These are phyloP conservation scores for Cryptosporidium sp. DNA, from an alignment of 169 alveolate genomes.

Conservation along the genomic window DNA sequence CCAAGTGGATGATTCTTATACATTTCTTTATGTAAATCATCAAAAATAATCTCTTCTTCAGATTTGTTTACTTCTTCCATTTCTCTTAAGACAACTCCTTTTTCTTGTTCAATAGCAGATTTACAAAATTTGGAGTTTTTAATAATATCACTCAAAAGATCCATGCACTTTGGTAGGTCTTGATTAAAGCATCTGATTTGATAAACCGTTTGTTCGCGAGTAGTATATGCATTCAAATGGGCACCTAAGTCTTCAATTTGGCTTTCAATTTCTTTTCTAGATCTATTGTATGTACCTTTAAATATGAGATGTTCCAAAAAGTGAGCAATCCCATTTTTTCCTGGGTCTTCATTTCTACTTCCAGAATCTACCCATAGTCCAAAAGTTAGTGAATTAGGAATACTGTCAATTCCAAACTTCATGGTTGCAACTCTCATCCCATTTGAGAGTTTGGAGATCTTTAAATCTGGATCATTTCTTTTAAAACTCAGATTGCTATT, in stretches of 20 bases:
- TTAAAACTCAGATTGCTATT: neutral
- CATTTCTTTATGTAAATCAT: slow-evolving; percentile 86
- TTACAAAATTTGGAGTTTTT: slow-evolving; percentile 89
- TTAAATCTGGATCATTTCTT: slow-evolving; percentile 17
- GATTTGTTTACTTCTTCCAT: slow-evolving; percentile 94
- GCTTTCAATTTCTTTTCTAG: slow-evolving; percentile 91
- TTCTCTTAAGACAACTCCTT: slow-evolving; percentile 93
- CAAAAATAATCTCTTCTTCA: slow-evolving; percentile 93
- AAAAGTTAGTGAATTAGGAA: slow-evolving; percentile 87
- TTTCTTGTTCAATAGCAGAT: slow-evolving; percentile 90
- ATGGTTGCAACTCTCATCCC: slow-evolving; percentile 93
- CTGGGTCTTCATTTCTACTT: slow-evolving; percentile 91
- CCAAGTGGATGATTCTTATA: slow-evolving; percentile 82
- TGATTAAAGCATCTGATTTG: slow-evolving; percentile 89
- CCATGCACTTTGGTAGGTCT: slow-evolving; percentile 89
- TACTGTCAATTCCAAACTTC: slow-evolving; percentile 77
- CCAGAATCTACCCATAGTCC: slow-evolving; percentile 97
- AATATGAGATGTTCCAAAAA: slow-evolving; percentile 97
- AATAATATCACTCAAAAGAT: slow-evolving; percentile 92
- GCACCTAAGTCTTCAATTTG: slow-evolving; percentile 97
- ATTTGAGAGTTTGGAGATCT: slow-evolving; percentile 84
- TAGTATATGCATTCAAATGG: slow-evolving; percentile 96
- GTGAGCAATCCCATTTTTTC: slow-evolving; percentile 96
- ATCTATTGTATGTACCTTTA: slow-evolving; percentile 93
- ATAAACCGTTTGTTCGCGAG: slow-evolving; percentile 96